phyloP scores from a whole-genome alignment of 176 grass and related monocot genomes.

The maize (Zea mays) region Zm-B73-REFERENCE-NAM-5.0 NC_050097.1:8498001-8498500 shows the following conservation, averaged over 20 bases:
- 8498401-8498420: neutral
- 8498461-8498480: neutral
- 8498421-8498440: neutral
- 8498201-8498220: neutral
- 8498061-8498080: neutral
- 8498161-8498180: neutral
- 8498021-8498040: neutral
- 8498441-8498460: neutral
- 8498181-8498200: neutral
- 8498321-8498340: neutral
- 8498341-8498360: neutral
- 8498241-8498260: slow-evolving; percentile 7
- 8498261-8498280: neutral
- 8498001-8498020: neutral
- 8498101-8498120: slow-evolving; percentile 7
- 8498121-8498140: neutral
- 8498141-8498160: slow-evolving; percentile 3
- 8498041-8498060: neutral
- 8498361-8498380: neutral
- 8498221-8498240: neutral
- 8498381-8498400: neutral
- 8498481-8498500: neutral
- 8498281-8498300: neutral
- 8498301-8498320: neutral
- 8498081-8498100: neutral